Base-by-base conservation (phyloP, 192 early-diverging fungal species). In the Linnemannia elongata region DNA sequence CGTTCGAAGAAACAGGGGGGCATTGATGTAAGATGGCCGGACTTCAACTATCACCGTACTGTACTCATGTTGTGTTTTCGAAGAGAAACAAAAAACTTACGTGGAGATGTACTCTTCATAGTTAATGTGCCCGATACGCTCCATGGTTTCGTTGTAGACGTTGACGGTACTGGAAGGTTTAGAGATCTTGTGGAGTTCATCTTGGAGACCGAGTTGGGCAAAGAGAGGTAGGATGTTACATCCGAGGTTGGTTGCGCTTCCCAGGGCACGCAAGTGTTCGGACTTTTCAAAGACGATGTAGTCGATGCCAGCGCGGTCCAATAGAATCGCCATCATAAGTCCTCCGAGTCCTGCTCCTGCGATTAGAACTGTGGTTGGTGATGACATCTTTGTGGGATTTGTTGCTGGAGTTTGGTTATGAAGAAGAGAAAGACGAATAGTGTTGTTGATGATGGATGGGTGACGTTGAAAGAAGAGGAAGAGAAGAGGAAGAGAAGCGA, bases 131-230 rank as follows among this genome's bases (percentile, higher is more conserved):
- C 72, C 72, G 22, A 73, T 73, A 15, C 44, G 72, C 15, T 73
- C 45, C 42, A 73, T 41, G 6, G 27, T 41, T 30, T 73, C 72
- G 22, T 73, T 73, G n/a, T 45, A 73, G 72, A 73, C 44, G n/a
- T 73, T 45, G 12, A 73, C 72, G 9, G 39, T 45, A 41, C 72
- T 49, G 7, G 72, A 73, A 1, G 72, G 72, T 41, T 73, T 73
- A 6, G 72, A 73, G 44, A 73, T 73, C 4, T 24, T 45, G 13
- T 73, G 41, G 8, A 73, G 72, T 33, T 73, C 60, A 30, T 66
- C 60, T 33, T 66, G 30, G 13, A 66, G 60, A 4, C 60, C 60
- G 30, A 66, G 60, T 30, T 66, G 60, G 0, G 60, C n/a, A 66
- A 66, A 66, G 60, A 66, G 60, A 27, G 60, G 60, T 10, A 66